Base-by-base conservation (phyloP, 106 monocot genomes). In the Triglochin maritima region DNA sequence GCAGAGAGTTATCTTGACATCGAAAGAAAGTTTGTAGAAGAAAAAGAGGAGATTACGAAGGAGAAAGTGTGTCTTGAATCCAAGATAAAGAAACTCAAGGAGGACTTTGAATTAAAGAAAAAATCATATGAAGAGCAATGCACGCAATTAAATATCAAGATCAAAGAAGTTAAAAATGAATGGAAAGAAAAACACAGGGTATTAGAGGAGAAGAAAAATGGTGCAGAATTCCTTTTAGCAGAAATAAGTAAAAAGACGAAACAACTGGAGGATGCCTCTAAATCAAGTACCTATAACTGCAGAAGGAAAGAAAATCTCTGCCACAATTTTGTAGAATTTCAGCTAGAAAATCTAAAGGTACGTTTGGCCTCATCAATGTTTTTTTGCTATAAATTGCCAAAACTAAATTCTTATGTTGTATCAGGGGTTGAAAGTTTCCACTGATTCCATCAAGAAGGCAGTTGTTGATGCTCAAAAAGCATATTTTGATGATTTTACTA, bases 331-430 rank as follows among this genome's bases (percentile, higher is more conserved):
- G 72, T 79, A 5, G 59, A 14, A 73, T 68, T 73, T 75, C 83
- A 89, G 56, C 14, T 79, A 12, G 64, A 63, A 46, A 65, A 49
- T 16, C 47, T 80, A 49, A 71, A 85, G 89, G 89, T 89, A 83
- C 6, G 41, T 7, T 47, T n/a, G 4, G 0, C 47, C 3, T n/a
- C 3, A 3, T n/a, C 9, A 44, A 11, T 46, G 3, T 41, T 52
- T 44, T 7, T 5, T 17, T 7, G 49, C 12, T 50, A 4, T 44
- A 16, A 53, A 45, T 45, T 62, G 42, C 1, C 60, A 46, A 44
- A 60, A 70, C 29, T 41, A 5, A 64, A 13, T 44, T 46, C 2
- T 47, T 5, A 10, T 14, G 44, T 44, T 83, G 85, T 78, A 79
- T 17, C 62, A 72, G 41, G 85, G 79, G 68, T 74, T 89, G 73